A percentile compares a stretch with the other conserved stretches of the same genome.
Evolutionary conservation across 306 rosid genomes (phyloP).

Genomic region (Ziziphus jujuba): DNA sequence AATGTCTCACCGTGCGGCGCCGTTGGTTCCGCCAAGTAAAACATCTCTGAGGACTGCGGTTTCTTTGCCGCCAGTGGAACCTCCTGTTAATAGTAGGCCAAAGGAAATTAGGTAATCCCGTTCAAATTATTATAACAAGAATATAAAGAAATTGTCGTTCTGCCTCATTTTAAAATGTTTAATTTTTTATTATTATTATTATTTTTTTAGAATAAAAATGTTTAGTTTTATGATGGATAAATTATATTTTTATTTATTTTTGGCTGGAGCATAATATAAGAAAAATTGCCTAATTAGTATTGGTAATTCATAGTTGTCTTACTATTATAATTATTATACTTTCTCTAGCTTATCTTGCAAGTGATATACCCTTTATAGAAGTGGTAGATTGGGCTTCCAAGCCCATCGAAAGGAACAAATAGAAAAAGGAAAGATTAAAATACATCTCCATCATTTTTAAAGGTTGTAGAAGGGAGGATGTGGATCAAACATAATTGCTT

Average conservation of each 20-base stretch:
- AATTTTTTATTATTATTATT: too few species aligned
- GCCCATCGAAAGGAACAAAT: not conserved
- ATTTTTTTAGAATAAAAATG: too few species aligned
- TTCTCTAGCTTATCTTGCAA: not conserved
- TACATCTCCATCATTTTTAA: too few species aligned
- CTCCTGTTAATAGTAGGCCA: conserved; percentile 41
- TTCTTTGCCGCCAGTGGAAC: conserved; percentile 58
- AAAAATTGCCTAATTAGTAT: too few species aligned
- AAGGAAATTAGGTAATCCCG: conserved; percentile 54
- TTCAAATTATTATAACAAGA: not conserved
- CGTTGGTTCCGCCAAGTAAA: conserved; percentile 44
- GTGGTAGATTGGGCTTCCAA: not conserved
- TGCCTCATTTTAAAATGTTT: too few species aligned
- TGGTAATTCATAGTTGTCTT: not conserved
- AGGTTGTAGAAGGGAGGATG: too few species aligned
- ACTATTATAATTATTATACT: too few species aligned
- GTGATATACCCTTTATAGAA: not conserved
- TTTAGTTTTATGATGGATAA: too few species aligned
- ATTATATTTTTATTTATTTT: too few species aligned
- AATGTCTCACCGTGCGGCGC: conserved; percentile 40
- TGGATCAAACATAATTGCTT: too few species aligned
- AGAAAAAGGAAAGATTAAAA: too few species aligned
- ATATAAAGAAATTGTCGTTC: not conserved
- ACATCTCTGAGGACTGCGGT: conserved; percentile 52
- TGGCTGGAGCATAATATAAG: too few species aligned